Percentiles rank a stretch among this genome's conserved stretches.
phyloP scores from a whole-genome alignment of 2,329 filamentous ascomycete genomes.

The Diaporthe aspalathi region DNA sequence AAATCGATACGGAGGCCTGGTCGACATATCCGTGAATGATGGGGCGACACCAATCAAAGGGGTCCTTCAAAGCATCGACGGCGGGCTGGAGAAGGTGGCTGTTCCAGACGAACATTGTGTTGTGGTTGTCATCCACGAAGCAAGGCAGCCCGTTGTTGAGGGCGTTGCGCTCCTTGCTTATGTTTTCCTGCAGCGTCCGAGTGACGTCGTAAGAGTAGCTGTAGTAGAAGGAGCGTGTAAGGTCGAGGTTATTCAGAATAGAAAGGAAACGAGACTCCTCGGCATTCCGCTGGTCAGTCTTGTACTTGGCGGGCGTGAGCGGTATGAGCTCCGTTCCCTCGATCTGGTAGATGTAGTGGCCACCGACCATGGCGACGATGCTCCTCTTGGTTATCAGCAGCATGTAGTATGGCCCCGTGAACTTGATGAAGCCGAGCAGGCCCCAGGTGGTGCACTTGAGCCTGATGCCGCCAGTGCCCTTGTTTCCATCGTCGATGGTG shows the following conservation, averaged over 20 bases:
- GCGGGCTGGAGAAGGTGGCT: conserved; percentile 86
- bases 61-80: conserved; percentile 75
- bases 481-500: conserved; percentile 95
- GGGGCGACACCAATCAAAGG: conserved; percentile 95
- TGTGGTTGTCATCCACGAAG: conserved; percentile 74
- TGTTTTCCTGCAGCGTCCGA: conserved; percentile 90
- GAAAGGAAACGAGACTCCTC: conserved; percentile 91
- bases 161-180: conserved; percentile 80
- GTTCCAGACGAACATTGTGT: conserved; percentile 99
- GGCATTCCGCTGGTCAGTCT: conserved; percentile 80
- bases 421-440: conserved; percentile 91
- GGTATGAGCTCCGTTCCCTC: conserved; percentile 94
- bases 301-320: conserved; percentile 80
- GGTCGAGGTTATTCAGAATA: conserved; percentile 90
- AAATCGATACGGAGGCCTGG: conserved; percentile 86
- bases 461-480: conserved; percentile 87
- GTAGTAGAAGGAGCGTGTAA: conserved; percentile 95
- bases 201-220: conserved; percentile 99
- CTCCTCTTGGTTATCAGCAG: conserved; percentile 94
- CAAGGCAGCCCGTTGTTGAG: conserved; percentile 73
- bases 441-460: conserved; percentile 94
- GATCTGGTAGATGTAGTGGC: conserved; percentile 95
- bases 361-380: conserved; percentile 94
- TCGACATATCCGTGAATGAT: conserved; percentile 97
- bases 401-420: conserved; percentile 98